Base-by-base conservation (phyloP, 2,329 filamentous ascomycete genomes). In the Phoma sp. region DNA sequence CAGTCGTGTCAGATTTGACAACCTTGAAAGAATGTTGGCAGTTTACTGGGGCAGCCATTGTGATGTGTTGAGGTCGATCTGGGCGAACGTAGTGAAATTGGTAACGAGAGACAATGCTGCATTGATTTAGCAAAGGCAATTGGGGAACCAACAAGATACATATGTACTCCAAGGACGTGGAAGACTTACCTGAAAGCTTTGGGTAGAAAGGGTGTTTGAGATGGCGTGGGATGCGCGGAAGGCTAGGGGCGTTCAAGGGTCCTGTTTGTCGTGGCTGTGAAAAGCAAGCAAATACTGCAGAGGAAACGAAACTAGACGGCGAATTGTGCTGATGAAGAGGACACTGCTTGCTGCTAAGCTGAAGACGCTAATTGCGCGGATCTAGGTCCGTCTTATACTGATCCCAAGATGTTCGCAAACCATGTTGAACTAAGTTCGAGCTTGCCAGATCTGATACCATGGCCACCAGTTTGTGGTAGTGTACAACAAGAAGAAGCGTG, bases 1-100 rank as follows among this genome's bases (percentile, higher is more conserved):
- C 71, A 4, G 77, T 81, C 13, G 78, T 81, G 67, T 81, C 78
- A 21, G 78, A 81, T 65, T 82, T 82, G 76, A 82, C 80, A 68
- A 81, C 74, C 61, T 78, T 77, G 76, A 80, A 82, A 33, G 66
- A 65, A 66, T 82, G 80, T 43, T 77, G 69, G 74, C 80, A 82
- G 67, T 70, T 78, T 51, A 75, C 77, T 25, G 79, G 75, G 55
- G 77, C 77, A 53, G 80, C 80, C 80, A 82, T 82, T 50, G 65
- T 60, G 66, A 55, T 37, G 55, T 36, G 43, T 24, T 32, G 33
- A 44, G 46, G 41, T 44, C 22, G 29, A 43, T 36, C 43, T 25
- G 54, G 45, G 43, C 51, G 35, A 49, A 27, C 40, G 36, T 55
- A 25, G 56, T 51, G 36, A 25, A 19, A 19, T 33, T 35, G 44